Conservation (phyloP, 805 yeast species). For the Cyberlindnera japonica region DNA sequence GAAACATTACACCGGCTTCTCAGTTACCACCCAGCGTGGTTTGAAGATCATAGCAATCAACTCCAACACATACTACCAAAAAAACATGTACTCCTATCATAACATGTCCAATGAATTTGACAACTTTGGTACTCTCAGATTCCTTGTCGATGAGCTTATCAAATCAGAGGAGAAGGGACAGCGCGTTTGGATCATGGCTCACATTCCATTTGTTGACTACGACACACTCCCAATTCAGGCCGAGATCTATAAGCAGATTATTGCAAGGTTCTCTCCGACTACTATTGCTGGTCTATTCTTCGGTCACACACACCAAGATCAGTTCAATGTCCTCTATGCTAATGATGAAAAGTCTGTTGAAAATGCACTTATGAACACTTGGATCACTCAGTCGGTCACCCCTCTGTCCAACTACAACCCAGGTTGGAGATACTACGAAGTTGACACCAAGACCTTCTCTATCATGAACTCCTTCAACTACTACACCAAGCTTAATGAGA, state of each 20-base stretch:
- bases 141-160: slow-evolving; percentile 57
- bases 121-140: slow-evolving; percentile 59
- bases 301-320: slow-evolving; percentile 71
- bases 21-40: slow-evolving; percentile 52
- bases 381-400: slow-evolving; percentile 65
- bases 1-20: slow-evolving; percentile 59
- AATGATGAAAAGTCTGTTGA: slow-evolving; percentile 41
- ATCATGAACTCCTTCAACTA: slow-evolving; percentile 57
- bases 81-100: slow-evolving; percentile 55
- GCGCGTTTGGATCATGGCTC: slow-evolving; percentile 72
- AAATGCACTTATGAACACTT: slow-evolving; percentile 52
- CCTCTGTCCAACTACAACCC: slow-evolving; percentile 61
- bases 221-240: slow-evolving; percentile 57
- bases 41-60: slow-evolving; percentile 59
- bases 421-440: slow-evolving; percentile 68
- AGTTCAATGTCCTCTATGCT: slow-evolving; percentile 56
- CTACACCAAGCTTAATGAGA: slow-evolving; percentile 56
- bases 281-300: slow-evolving; percentile 66
- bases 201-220: slow-evolving; percentile 60
- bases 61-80: slow-evolving; percentile 64
- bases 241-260: slow-evolving; percentile 49
- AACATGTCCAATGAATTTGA: slow-evolving; percentile 49
- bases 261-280: slow-evolving; percentile 64
- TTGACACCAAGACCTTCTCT: slow-evolving; percentile 57
- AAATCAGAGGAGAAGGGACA: slow-evolving; percentile 54